Percentiles rank a stretch among this genome's conserved stretches.
Conservation (phyloP, 306 rosid species). For the Gillenia trifoliata region DNA sequence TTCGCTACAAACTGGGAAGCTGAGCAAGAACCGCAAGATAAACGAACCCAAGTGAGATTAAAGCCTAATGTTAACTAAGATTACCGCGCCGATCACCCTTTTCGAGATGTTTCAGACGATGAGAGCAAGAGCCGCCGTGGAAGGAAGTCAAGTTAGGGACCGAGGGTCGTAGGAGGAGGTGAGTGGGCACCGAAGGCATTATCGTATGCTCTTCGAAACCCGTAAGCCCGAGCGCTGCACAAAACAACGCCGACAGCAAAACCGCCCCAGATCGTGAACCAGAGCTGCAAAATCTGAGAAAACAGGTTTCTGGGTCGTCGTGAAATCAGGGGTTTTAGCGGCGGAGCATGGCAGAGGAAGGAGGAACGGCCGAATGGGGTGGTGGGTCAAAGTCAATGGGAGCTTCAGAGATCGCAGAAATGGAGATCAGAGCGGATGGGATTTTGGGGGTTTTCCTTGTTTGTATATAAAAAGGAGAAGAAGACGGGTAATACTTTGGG, state of each 20-base stretch:
- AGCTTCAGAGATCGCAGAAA: background rate
- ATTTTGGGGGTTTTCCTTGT: too few species aligned
- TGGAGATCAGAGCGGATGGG: background rate
- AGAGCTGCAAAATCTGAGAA: background rate
- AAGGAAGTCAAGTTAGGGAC: constrained; percentile 42
- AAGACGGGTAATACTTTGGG: background rate
- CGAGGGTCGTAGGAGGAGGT: constrained; percentile 27
- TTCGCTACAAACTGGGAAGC: background rate
- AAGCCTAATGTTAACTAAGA: constrained; percentile 66
- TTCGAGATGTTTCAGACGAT: constrained; percentile 70
- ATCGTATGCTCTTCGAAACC: constrained; percentile 82
- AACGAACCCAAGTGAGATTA: background rate
- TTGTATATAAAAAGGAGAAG: background rate
- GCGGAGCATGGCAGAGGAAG: background rate
- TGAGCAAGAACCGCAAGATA: constrained; percentile 3
- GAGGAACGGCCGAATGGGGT: background rate
- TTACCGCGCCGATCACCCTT: constrained; percentile 86
- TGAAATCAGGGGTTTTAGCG: background rate
- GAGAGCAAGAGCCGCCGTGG: constrained; percentile 59
- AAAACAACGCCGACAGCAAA: constrained; percentile 8
- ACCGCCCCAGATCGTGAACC: constrained; percentile 13
- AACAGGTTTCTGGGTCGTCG: constrained; percentile 5
- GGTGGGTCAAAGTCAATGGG: background rate
- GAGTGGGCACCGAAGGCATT: constrained; percentile 63
- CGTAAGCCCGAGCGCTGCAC: constrained; percentile 11